Conservation (phyloP, 2,329 filamentous ascomycete species). For the Paramyrothecium roridum region DNA sequence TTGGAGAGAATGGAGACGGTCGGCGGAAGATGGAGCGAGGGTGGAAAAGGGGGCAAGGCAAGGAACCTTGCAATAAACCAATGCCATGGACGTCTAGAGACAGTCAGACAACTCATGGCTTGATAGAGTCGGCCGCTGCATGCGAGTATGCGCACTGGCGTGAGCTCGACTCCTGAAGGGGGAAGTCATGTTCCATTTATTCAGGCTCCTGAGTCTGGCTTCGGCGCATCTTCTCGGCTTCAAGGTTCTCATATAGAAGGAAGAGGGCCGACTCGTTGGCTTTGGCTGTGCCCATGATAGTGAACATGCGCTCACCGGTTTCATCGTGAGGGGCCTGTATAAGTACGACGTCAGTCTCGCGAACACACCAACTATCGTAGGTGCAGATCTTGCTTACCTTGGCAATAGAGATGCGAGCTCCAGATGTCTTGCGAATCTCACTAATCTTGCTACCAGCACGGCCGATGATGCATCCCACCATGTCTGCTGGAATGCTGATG, state of each 20-base stretch:
- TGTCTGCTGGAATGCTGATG: constrained; percentile 98
- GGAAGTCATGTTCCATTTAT: constrained; percentile 29
- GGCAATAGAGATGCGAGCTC: constrained; percentile 94
- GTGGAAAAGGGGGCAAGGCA: constrained; percentile 31
- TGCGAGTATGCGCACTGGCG: constrained; percentile 23
- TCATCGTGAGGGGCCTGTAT: constrained; percentile 83
- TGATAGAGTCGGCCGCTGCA: constrained; percentile 23
- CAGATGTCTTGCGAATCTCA: constrained; percentile 95
- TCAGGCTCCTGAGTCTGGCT: constrained; percentile 67
- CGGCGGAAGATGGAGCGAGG: constrained; percentile 10
- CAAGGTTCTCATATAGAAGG: constrained; percentile 96
- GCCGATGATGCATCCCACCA: constrained; percentile 99
- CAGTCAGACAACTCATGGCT: constrained; percentile 29
- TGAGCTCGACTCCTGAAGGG: constrained; percentile 4
- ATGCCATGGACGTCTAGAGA: constrained; percentile 10
- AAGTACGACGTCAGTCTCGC: too few species aligned
- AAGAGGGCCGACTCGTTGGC: constrained; percentile 96
- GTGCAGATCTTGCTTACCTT: constrained; percentile 53
- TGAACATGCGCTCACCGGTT: constrained; percentile 98
- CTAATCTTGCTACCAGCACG: constrained; percentile 95
- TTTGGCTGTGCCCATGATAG: constrained; percentile 91
- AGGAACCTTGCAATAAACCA: constrained; percentile 61
- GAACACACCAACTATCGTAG: too few species aligned
- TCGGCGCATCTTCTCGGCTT: constrained; percentile 98
- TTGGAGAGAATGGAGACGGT: background rate